Evolutionary conservation across 495 filamentous ascomycete genomes (phyloP).

Genomic region (Penicillium ochrochloron): DNA sequence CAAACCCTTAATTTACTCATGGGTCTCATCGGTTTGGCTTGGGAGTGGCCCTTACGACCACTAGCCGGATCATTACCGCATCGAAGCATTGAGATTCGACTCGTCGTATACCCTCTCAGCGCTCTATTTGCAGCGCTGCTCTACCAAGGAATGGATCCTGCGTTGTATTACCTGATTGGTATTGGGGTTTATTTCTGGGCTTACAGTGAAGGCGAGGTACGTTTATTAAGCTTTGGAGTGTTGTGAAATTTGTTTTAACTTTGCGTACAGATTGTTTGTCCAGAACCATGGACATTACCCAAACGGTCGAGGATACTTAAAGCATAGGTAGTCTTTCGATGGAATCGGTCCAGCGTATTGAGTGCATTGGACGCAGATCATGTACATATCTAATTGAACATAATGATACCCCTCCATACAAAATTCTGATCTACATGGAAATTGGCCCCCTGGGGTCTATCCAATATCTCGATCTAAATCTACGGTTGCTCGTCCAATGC

Average conservation of each 20-base stretch:
- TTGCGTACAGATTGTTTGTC: constrained; percentile 53
- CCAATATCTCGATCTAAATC: no score
- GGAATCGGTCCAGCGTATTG: constrained; percentile 18
- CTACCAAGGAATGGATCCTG: constrained; percentile 92
- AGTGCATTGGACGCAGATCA: constrained; percentile 20
- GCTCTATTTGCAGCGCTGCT: constrained; percentile 75
- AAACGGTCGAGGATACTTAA: constrained; percentile 36
- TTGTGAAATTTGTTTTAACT: constrained; percentile 17
- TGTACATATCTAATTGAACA: constrained; percentile 28
- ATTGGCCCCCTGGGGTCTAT: no score
- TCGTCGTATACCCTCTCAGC: constrained; percentile 81
- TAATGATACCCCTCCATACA: not conserved
- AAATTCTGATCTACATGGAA: no score
- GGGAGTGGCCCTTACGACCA: constrained; percentile 85
- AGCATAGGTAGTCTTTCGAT: constrained; percentile 38
- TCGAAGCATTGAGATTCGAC: constrained; percentile 81
- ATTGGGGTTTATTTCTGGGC: constrained; percentile 94
- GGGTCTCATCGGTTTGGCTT: constrained; percentile 77
- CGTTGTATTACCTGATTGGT: constrained; percentile 89
- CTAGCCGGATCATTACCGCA: constrained; percentile 72
- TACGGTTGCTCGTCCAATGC: no score
- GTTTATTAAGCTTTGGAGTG: constrained; percentile 25
- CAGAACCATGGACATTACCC: constrained; percentile 61
- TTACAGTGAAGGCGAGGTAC: constrained; percentile 94
- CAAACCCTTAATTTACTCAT: constrained; percentile 96